phyloP scores from a whole-genome alignment of 495 filamentous ascomycete genomes.

The Staphylotrichum longicolle region DNA sequence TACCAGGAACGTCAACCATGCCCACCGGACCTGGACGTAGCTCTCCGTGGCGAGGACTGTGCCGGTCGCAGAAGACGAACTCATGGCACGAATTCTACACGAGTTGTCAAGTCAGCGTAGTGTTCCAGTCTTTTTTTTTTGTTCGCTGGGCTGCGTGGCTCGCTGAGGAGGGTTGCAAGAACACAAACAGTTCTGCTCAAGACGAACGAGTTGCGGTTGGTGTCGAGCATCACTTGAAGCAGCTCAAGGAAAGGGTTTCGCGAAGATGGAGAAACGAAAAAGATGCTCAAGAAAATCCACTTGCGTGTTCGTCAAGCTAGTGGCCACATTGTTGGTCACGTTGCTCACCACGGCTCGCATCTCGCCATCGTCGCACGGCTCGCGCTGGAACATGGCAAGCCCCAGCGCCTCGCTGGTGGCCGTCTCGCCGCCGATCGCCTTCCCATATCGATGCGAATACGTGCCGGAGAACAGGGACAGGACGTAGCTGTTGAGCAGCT shows the following conservation, averaged over 20 bases:
- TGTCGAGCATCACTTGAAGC: no score
- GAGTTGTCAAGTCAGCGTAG: no score
- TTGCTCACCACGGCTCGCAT: constrained; percentile 21
- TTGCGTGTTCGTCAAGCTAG: constrained; percentile 32
- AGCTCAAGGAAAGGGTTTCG: no score
- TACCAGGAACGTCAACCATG: constrained; percentile 28
- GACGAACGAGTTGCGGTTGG: no score
- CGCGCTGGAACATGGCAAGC: constrained; percentile 19
- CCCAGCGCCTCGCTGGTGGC: constrained; percentile 24
- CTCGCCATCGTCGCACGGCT: background rate
- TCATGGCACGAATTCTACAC: constrained; percentile 25
- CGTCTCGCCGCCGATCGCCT: constrained; percentile 13
- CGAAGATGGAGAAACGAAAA: background rate
- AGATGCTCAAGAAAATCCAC: constrained; percentile 9
- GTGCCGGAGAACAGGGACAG: constrained; percentile 20
- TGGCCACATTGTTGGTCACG: constrained; percentile 27
- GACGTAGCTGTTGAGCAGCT: constrained; percentile 21
- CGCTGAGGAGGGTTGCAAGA: no score
- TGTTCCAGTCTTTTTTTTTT: background rate
- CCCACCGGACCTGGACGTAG: constrained; percentile 28
- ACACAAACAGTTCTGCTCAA: no score
- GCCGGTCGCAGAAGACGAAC: constrained; percentile 14
- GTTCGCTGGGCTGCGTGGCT: no score
- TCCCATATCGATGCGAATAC: constrained; percentile 24
- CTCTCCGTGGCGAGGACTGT: constrained; percentile 20